Evolutionary conservation across 257 asterid genomes (phyloP), one percentile per base, ranked within the genome.

Genomic region (Fraxinus anomala): DNA sequence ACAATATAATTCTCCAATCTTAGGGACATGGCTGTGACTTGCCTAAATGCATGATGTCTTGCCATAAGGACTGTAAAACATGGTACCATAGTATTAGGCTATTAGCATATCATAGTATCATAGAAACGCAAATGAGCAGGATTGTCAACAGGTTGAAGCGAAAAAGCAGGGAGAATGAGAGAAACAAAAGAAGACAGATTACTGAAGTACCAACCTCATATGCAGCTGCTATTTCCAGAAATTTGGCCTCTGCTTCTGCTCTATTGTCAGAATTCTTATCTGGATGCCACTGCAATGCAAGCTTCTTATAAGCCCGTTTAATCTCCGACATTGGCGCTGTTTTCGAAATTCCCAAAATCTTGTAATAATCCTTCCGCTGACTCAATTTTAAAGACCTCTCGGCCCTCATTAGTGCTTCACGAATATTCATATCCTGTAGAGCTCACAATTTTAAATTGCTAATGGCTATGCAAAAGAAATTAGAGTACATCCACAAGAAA

Each of bases 201-300:
- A 24, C 73, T 34, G 23, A 39, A 70, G 70, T 56, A 44, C 83
- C 59, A 76, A 95, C 99, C 99, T 96, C 99, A 40, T 96, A 96
- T 30, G 99, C 97, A 70, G 97, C 98, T 69, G 98, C 97, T 83
- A 96, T 93, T 87, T 96, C 99, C 56, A 88, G 89, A 36, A 93
- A 93, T 79, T 92, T 89, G 77, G 90, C 90, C 83, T 93, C 97
- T 30, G 99, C 98, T 88, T 85, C 99, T 79, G 89, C 97, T 79
- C 99, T 89, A 66, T 96, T 93, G 81, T 91, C 96, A 9, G 87
- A 93, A 59, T 96, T 93, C 87, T 93, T 93, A 83, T 93, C 98
- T 3, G 98, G 98, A 79, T 96, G 99, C 97, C 98, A 96, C 76
- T 92, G 97, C 89, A 96, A 82, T 65, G 97, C 99, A 70, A 96